Evolutionary conservation across 441 rosid genomes (phyloP).

Genomic region (Pelargonium fulgidum): DNA sequence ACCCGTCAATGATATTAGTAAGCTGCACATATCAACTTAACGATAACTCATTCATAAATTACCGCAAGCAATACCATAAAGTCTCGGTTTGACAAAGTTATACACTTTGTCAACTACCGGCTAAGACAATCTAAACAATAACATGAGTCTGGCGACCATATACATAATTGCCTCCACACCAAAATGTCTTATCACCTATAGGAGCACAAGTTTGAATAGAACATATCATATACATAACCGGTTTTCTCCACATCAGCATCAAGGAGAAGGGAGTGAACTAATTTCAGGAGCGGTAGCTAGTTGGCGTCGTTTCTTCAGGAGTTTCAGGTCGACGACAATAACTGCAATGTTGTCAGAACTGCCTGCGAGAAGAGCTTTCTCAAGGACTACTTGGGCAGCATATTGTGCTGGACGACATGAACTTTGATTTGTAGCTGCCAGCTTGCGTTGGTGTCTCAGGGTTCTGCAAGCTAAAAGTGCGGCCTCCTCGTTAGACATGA

Average conservation of each 20-base stretch:
- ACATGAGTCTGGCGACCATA: constrained; percentile 5
- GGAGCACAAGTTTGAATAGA: no score
- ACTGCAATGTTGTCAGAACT: constrained; percentile 10
- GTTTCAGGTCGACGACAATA: constrained; percentile 4
- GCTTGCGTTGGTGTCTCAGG: constrained; percentile 2
- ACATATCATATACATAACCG: not conserved
- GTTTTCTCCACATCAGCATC: constrained; percentile 1
- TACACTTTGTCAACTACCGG: not conserved
- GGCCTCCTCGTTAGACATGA: constrained; percentile 11
- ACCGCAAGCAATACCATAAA: not conserved
- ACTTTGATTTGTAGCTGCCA: constrained; percentile 12
- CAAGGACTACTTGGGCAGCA: constrained; percentile 4
- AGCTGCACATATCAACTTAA: not conserved
- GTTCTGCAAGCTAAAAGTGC: constrained; percentile 9
- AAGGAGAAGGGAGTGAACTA: not conserved
- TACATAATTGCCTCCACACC: not conserved
- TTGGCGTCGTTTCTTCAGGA: not conserved
- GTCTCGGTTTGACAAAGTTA: constrained; percentile 5
- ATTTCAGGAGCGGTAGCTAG: not conserved
- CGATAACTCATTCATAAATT: not conserved
- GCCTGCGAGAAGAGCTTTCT: constrained; percentile 2
- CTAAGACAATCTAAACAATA: not conserved
- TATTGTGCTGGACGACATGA: constrained; percentile 7
- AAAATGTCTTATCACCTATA: no score
- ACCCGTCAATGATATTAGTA: not conserved